Percentiles rank a stretch among this genome's conserved stretches.
Evolutionary conservation across 192 early-diverging fungal genomes (phyloP).

Genomic region (Linnemannia exigua): DNA sequence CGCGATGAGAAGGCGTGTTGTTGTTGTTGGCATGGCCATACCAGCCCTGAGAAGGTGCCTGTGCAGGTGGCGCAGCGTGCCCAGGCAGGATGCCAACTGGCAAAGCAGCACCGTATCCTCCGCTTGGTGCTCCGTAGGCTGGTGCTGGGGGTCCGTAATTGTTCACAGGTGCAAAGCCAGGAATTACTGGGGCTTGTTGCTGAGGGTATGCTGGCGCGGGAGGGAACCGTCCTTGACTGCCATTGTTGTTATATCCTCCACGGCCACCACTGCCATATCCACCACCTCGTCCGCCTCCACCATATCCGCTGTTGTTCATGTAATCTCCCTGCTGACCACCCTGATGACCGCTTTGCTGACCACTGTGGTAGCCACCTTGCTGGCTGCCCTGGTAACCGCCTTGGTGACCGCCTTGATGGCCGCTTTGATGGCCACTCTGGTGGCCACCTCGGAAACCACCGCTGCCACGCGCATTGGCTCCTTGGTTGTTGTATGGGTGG

Average conservation of each 20-base stretch:
- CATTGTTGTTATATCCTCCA: conserved; percentile 6
- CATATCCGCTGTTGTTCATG: conserved; percentile 13
- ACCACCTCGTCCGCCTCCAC: conserved; percentile 31
- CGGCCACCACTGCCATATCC: conserved; percentile 31
- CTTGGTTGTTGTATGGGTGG: not conserved
- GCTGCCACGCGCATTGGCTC: conserved; percentile 17
- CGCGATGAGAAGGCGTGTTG: conserved; percentile 13
- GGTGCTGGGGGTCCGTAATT: conserved; percentile 39
- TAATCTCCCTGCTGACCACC: conserved; percentile 21
- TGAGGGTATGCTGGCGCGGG: conserved; percentile 19
- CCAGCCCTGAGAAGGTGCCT: conserved; percentile 28
- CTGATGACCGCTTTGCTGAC: conserved; percentile 29
- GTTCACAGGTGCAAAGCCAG: conserved; percentile 50
- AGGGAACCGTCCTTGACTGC: conserved; percentile 5
- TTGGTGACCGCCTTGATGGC: conserved; percentile 23
- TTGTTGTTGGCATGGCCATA: conserved; percentile 35
- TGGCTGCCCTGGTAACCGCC: conserved; percentile 29
- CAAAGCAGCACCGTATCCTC: conserved; percentile 32
- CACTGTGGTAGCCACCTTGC: conserved; percentile 3
- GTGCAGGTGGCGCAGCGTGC: conserved; percentile 13
- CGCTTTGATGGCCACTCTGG: conserved; percentile 17
- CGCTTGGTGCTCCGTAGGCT: conserved; percentile 10
- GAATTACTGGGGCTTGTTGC: conserved; percentile 17
- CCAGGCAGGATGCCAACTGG: conserved; percentile 44
- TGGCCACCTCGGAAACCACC: too few species aligned